A percentile compares a stretch with the other conserved stretches of the same genome.
Conservation (phyloP, 2,329 filamentous ascomycete species). For the Paracorniculantispora psalliotae region DNA sequence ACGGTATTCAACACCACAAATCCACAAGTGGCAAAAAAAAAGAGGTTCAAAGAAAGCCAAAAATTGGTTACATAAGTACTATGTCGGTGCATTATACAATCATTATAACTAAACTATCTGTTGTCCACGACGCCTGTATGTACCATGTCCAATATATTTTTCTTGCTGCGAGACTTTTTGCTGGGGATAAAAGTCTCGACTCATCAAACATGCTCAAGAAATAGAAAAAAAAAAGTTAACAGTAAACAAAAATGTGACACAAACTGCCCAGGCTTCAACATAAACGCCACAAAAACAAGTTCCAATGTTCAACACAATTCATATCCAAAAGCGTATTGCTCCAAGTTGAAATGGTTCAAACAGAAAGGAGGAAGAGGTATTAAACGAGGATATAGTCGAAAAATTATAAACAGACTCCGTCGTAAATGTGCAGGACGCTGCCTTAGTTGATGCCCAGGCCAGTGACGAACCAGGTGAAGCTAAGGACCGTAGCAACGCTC, state of each 20-base stretch:
- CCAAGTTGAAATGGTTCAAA: neutral
- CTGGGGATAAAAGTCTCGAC: neutral
- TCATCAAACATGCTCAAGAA: neutral
- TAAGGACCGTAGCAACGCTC: conserved; percentile 51
- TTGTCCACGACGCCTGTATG: neutral
- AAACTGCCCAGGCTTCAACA: neutral
- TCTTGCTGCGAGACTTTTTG: neutral
- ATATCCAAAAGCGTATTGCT: neutral
- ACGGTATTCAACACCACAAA: neutral
- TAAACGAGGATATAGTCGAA: neutral
- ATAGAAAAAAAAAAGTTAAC: neutral
- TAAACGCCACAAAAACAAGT: neutral
- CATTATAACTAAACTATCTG: neutral
- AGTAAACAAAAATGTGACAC: neutral
- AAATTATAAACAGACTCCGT: neutral
- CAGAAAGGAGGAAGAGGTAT: neutral
- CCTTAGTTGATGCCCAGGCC: conserved; percentile 38
- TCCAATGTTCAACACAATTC: neutral
- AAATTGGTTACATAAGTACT: neutral
- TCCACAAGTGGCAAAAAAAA: too few species aligned
- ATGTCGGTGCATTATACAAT: conserved; percentile 5
- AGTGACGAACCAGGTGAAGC: conserved; percentile 61
- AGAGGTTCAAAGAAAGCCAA: too few species aligned
- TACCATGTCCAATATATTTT: neutral
- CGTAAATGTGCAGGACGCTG: neutral